Evolutionary conservation across 495 filamentous ascomycete species (phyloP).

Genomic region (Tetracladium setigerum): DNA sequence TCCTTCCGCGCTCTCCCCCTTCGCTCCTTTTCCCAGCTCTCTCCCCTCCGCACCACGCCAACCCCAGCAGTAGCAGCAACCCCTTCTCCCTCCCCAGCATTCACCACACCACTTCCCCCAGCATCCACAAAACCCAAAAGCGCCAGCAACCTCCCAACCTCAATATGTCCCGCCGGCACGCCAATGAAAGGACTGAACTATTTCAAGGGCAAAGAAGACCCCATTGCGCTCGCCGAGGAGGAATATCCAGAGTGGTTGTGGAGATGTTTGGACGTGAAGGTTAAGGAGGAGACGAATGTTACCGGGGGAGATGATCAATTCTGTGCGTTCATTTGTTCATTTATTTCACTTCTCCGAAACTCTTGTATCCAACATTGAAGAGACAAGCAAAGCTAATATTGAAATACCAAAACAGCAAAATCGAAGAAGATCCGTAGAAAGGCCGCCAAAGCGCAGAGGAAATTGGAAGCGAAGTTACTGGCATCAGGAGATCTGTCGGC

Average conservation of each 20-base stretch:
- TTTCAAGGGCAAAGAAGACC: constrained; percentile 63
- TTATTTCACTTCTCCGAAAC: not conserved
- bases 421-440: constrained; percentile 66
- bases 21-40: not conserved
- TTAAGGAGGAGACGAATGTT: constrained; percentile 30
- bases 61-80: constrained; percentile 34
- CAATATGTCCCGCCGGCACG: constrained; percentile 61
- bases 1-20: constrained; percentile 3
- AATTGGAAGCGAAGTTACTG: constrained; percentile 53
- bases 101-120: constrained; percentile 42
- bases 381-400: not conserved
- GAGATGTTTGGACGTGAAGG: constrained; percentile 55
- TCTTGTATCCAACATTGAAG: too few species aligned
- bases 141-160: constrained; percentile 23
- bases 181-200: constrained; percentile 76
- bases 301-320: constrained; percentile 54
- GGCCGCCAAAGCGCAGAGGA: constrained; percentile 59
- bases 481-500: constrained; percentile 57
- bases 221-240: constrained; percentile 67
- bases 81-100: constrained; percentile 37
- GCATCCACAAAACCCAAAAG: constrained; percentile 25
- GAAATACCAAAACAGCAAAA: constrained; percentile 48
- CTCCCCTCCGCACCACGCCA: constrained; percentile 7
- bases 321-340: constrained; percentile 48
- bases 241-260: constrained; percentile 94